phyloP scores from a whole-genome alignment of 768 basidiomycete species.

The Mycena haematopus region DNA sequence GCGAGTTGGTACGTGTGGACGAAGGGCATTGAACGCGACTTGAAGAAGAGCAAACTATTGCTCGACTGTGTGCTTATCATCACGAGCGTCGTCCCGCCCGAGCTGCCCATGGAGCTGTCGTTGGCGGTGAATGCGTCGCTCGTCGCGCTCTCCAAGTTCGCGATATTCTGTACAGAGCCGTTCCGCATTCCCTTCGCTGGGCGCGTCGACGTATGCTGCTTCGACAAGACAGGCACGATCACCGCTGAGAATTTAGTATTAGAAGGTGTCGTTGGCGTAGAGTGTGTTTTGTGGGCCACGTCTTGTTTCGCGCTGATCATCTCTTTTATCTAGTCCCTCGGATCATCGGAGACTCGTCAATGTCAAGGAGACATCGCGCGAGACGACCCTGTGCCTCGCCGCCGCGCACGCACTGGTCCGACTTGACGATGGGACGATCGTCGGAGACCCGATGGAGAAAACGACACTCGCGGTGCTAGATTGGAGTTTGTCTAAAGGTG shows the following conservation, averaged over 20 bases:
- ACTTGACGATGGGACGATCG: slow-evolving; percentile 91
- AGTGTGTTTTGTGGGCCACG: slow-evolving; percentile 59
- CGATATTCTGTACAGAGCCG: slow-evolving; percentile 98
- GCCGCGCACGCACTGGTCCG: slow-evolving; percentile 94
- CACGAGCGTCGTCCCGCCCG: slow-evolving; percentile 97
- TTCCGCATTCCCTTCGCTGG: slow-evolving; percentile 98
- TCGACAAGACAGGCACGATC: slow-evolving; percentile 99
- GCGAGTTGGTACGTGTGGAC: slow-evolving; percentile 99
- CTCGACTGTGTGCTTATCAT: slow-evolving; percentile 96
- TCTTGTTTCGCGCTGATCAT: slow-evolving; percentile 24
- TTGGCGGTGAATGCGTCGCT: slow-evolving; percentile 95
- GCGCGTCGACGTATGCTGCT: slow-evolving; percentile 97
- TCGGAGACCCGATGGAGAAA: slow-evolving; percentile 99
- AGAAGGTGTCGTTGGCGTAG: slow-evolving; percentile 90
- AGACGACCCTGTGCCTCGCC: slow-evolving; percentile 88
- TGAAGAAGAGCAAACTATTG: slow-evolving; percentile 94
- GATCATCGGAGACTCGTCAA: slow-evolving; percentile 74
- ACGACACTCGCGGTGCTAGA: slow-evolving; percentile 90
- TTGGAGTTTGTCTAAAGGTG: slow-evolving; percentile 82
- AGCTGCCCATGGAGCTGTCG: slow-evolving; percentile 96
- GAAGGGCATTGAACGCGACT: slow-evolving; percentile 89
- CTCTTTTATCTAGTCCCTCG: slow-evolving; percentile 47
- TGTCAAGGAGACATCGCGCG: slow-evolving; percentile 75
- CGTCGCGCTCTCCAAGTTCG: slow-evolving; percentile 92
- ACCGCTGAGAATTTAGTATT: slow-evolving; percentile 95